Conservation (phyloP, 768 basidiomycete genomes). For the Lactifluus hygrophoroides region DNA sequence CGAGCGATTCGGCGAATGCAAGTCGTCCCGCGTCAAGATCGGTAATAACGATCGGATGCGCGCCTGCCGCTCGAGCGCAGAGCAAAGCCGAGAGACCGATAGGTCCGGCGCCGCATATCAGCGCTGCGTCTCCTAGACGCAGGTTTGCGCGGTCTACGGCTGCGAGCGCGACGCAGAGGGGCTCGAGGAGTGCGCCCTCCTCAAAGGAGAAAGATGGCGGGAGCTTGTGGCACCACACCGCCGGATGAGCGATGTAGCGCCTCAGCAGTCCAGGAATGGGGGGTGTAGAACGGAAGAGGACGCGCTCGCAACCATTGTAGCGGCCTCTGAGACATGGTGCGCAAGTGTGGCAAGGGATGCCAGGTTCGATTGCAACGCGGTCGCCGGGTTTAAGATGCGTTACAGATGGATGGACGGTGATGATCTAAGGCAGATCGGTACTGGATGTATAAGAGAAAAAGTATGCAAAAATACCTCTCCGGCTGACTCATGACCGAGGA, state of each 20-base stretch:
- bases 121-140: slow-evolving; percentile 52
- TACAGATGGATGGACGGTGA: slow-evolving; percentile 9
- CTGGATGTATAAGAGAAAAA: background rate
- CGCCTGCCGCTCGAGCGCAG: slow-evolving; percentile 58
- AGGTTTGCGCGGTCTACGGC: slow-evolving; percentile 59
- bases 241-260: slow-evolving; percentile 19
- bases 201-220: slow-evolving; percentile 56
- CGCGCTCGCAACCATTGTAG: slow-evolving; percentile 48
- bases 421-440: background rate
- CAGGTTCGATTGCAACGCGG: slow-evolving; percentile 60
- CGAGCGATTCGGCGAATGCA: slow-evolving; percentile 55
- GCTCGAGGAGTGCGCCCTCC: slow-evolving; percentile 61
- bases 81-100: slow-evolving; percentile 57
- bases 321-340: slow-evolving; percentile 53
- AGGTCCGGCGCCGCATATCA: slow-evolving; percentile 62
- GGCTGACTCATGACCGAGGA: slow-evolving; percentile 55
- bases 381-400: slow-evolving; percentile 35
- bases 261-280: slow-evolving; percentile 34
- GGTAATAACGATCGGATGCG: slow-evolving; percentile 61
- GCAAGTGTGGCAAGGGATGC: slow-evolving; percentile 60
- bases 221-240: slow-evolving; percentile 45
- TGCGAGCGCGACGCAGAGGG: slow-evolving; percentile 57
- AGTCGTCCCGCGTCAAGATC: slow-evolving; percentile 58
- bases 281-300: slow-evolving; percentile 64
- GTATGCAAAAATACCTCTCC: slow-evolving; percentile 37